Conservation (phyloP, 805 yeast species). For the Starmerella sirachaensis region DNA sequence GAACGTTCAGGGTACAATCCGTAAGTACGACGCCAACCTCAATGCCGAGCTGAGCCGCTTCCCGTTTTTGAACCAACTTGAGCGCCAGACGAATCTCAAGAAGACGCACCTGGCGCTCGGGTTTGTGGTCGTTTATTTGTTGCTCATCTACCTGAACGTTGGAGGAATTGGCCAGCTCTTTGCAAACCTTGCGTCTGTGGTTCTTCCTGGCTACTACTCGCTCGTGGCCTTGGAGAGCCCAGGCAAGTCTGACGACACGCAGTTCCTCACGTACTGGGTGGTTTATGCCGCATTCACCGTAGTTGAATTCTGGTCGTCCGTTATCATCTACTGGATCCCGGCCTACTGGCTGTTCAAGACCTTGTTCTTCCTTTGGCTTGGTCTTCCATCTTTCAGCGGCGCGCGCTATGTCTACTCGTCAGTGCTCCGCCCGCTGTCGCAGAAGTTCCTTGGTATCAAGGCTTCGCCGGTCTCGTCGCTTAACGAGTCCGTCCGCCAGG, state of each 20-base stretch:
- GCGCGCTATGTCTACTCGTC: slow-evolving; percentile 57
- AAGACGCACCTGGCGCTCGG: slow-evolving; percentile 75
- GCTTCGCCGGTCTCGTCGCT: slow-evolving; percentile 12
- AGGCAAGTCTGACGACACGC: slow-evolving; percentile 64
- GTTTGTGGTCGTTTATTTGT: slow-evolving; percentile 50
- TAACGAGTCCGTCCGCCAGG: too few relatives aligned
- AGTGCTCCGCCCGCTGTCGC: slow-evolving; percentile 53
- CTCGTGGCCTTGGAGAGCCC: slow-evolving; percentile 69
- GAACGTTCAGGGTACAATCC: slow-evolving; percentile 7
- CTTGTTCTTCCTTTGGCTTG: slow-evolving; percentile 70
- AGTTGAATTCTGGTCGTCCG: slow-evolving; percentile 88
- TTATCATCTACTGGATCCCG: slow-evolving; percentile 90
- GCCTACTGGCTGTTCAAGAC: slow-evolving; percentile 94
- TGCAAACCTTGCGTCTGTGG: slow-evolving; percentile 85
- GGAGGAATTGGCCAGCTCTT: slow-evolving; percentile 93
- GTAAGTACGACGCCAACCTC: slow-evolving; percentile 14
- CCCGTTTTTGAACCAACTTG: slow-evolving; percentile 26
- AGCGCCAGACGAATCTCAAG: slow-evolving; percentile 38
- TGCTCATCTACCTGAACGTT: slow-evolving; percentile 72
- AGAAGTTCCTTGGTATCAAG: slow-evolving; percentile 25
- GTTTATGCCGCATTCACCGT: slow-evolving; percentile 89
- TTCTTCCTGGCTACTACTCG: slow-evolving; percentile 80
- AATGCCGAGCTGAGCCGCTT: slow-evolving; percentile 28
- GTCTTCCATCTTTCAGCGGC: slow-evolving; percentile 80
- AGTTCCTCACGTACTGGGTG: slow-evolving; percentile 92